Evolutionary conservation across 2,329 filamentous ascomycete species (phyloP).

Genomic region (Colletotrichum eremochloae): DNA sequence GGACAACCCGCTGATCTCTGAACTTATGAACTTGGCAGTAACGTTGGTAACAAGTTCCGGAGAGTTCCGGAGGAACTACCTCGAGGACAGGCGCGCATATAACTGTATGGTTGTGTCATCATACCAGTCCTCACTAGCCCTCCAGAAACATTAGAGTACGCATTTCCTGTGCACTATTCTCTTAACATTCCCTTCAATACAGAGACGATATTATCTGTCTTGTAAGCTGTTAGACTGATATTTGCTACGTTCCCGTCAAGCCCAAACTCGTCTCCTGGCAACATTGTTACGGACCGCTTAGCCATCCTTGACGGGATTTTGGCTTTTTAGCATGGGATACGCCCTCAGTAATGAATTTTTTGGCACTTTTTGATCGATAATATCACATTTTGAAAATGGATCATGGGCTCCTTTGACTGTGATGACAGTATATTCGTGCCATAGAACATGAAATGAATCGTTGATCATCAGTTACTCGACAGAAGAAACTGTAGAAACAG

Average conservation of each 20-base stretch:
- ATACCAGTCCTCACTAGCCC: neutral
- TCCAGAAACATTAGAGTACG: neutral
- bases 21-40: neutral
- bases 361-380: too few species aligned
- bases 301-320: slow-evolving; percentile 29
- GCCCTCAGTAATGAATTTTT: too few species aligned
- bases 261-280: neutral
- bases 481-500: too few species aligned
- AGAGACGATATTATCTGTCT: neutral
- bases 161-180: too few species aligned
- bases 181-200: neutral
- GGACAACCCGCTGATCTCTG: neutral
- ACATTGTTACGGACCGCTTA: neutral
- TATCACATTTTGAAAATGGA: too few species aligned
- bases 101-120: neutral
- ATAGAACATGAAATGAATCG: too few species aligned
- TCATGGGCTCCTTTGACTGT: too few species aligned
- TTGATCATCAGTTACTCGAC: too few species aligned
- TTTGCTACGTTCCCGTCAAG: neutral
- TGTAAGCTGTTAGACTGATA: neutral
- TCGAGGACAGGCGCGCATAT: neutral
- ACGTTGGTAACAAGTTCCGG: neutral
- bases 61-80: neutral
- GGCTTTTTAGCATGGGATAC: too few species aligned
- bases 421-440: too few species aligned